Conservation (phyloP, 2,329 filamentous ascomycete genomes). For the Zasmidium angulare region DNA sequence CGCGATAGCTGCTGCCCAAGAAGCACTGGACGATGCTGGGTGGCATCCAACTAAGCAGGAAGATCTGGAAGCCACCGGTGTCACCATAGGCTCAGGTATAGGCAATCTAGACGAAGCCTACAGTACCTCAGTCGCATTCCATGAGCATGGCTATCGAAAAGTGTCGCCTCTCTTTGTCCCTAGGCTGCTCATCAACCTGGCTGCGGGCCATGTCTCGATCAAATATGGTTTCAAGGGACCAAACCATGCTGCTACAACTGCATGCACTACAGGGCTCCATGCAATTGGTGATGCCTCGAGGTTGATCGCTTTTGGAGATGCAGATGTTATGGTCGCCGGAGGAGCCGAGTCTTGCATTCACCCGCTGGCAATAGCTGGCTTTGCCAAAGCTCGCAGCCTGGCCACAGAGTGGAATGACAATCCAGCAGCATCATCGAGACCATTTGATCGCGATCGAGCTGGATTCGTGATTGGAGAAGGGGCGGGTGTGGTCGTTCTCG, state of each 20-base stretch:
- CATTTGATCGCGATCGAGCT: conserved; percentile 75
- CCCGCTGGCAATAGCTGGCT: conserved; percentile 87
- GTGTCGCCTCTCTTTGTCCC: conserved; percentile 94
- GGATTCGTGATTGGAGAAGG: conserved; percentile 96
- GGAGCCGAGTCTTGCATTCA: conserved; percentile 95
- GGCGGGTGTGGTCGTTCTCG: conserved; percentile 80
- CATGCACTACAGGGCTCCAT: conserved; percentile 94
- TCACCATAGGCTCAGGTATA: conserved; percentile 93
- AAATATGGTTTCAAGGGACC: conserved; percentile 84
- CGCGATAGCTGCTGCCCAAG: conserved; percentile 79
- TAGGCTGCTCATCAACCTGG: conserved; percentile 89
- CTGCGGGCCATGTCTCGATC: conserved; percentile 93
- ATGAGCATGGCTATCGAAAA: conserved; percentile 79
- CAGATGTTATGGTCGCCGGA: conserved; percentile 93
- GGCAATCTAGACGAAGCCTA: conserved; percentile 92
- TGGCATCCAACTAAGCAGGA: conserved; percentile 65
- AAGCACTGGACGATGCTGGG: conserved; percentile 79
- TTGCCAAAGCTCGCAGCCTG: conserved; percentile 82
- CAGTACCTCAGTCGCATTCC: conserved; percentile 73
- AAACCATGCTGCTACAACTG: conserved; percentile 89
- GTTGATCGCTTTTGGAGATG: conserved; percentile 87
- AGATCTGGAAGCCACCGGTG: conserved; percentile 75
- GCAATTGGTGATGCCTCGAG: conserved; percentile 92
- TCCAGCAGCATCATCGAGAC: conserved; percentile 72
- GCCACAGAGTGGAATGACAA: conserved; percentile 76